Evolutionary conservation across 768 basidiomycete species (phyloP).

Genomic region (Stropharia rugosoannulata): DNA sequence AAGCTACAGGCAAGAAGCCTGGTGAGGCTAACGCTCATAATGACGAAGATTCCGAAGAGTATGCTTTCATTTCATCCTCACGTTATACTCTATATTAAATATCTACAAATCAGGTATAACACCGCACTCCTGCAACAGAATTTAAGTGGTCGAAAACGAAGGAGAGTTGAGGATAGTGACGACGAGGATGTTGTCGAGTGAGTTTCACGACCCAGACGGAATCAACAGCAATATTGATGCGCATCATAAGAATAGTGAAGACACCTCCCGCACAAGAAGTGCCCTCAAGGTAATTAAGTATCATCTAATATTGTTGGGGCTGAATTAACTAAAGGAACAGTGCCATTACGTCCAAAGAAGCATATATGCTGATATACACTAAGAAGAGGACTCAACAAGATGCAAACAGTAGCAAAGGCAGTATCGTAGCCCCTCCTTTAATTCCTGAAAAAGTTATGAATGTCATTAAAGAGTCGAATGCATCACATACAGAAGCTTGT

Average conservation of each 20-base stretch:
- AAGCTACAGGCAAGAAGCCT: slow-evolving; percentile 27
- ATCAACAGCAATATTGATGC: background rate
- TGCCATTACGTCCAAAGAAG: slow-evolving; percentile 72
- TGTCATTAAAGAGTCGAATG: slow-evolving; percentile 56
- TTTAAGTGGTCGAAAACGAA: slow-evolving; percentile 47
- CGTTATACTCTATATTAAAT: background rate
- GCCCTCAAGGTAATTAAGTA: background rate
- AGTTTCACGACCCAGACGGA: background rate
- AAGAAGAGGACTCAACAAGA: slow-evolving; percentile 29
- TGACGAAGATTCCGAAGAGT: slow-evolving; percentile 9
- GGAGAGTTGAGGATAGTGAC: slow-evolving; percentile 58
- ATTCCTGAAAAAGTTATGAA: slow-evolving; percentile 58
- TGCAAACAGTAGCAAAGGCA: background rate
- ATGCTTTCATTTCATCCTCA: background rate
- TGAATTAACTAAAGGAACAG: background rate
- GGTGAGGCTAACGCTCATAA: slow-evolving; percentile 24
- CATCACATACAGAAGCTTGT: slow-evolving; percentile 52
- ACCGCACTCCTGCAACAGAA: slow-evolving; percentile 34
- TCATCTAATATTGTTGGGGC: background rate
- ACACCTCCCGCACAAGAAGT: background rate
- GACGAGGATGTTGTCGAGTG: slow-evolving; percentile 36
- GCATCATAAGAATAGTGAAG: background rate
- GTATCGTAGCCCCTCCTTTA: slow-evolving; percentile 19
- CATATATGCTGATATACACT: slow-evolving; percentile 94
- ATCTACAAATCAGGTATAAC: slow-evolving; percentile 13